A percentile compares a stretch with the other conserved stretches of the same genome.
Evolutionary conservation across 2,329 filamentous ascomycete species (phyloP).

Genomic region (Phoma sp.): DNA sequence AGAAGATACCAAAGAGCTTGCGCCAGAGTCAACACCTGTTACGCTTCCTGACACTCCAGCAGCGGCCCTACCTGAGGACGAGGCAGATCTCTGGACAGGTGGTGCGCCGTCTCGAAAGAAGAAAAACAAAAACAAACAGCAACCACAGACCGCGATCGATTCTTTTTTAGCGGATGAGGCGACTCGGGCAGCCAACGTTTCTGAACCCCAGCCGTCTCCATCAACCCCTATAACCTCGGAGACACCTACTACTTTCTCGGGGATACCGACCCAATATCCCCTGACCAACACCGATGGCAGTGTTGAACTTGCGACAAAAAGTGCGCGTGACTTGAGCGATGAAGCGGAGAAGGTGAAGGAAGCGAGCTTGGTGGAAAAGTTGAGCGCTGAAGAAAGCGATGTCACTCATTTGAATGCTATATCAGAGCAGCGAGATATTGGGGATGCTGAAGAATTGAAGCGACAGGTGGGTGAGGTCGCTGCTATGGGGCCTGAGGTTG

Average conservation of each 20-base stretch:
- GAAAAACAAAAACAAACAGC: conserved; percentile 31
- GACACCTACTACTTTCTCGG: conserved; percentile 36
- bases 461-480: neutral
- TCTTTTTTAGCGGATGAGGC: conserved; percentile 44
- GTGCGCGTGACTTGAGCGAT: conserved; percentile 12
- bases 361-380: too few relatives aligned
- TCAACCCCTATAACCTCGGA: conserved; percentile 36
- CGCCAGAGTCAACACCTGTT: conserved; percentile 3
- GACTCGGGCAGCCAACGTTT: conserved; percentile 40
- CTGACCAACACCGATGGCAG: conserved; percentile 30
- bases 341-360: conserved; percentile 3
- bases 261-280: conserved; percentile 40
- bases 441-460: neutral
- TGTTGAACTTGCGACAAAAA: conserved; percentile 26
- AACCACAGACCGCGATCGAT: conserved; percentile 22
- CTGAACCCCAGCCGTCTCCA: conserved; percentile 41
- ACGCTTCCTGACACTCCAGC: neutral
- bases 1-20: conserved; percentile 13
- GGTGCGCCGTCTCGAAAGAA: conserved; percentile 16
- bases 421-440: conserved; percentile 4
- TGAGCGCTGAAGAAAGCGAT: neutral
- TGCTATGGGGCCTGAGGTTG: neutral
- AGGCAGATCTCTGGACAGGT: conserved; percentile 12
- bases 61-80: conserved; percentile 11
- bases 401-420: conserved; percentile 11